phyloP scores from a whole-genome alignment of 2,329 filamentous ascomycete species.

The Colletotrichum camelliae region DNA sequence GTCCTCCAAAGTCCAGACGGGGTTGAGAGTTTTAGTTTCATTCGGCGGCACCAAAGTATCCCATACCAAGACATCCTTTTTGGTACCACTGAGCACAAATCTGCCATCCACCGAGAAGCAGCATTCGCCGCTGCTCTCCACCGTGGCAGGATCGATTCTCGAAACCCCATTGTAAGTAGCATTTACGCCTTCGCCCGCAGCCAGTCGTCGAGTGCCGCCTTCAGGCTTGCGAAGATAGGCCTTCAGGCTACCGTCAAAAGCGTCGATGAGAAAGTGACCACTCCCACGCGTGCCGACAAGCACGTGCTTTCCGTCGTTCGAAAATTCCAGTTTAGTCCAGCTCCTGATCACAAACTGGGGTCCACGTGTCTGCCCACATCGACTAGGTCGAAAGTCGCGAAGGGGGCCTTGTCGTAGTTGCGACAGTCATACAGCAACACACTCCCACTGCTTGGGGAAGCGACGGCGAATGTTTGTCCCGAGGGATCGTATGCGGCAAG shows the following conservation, averaged over 20 bases:
- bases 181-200: slow-evolving; percentile 53
- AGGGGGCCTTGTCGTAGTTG: slow-evolving; percentile 91
- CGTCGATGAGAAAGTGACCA: slow-evolving; percentile 92
- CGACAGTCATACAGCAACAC: slow-evolving; percentile 91
- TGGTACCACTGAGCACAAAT: slow-evolving; percentile 82
- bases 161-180: slow-evolving; percentile 43
- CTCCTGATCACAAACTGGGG: slow-evolving; percentile 65
- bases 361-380: slow-evolving; percentile 56
- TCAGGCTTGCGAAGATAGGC: slow-evolving; percentile 70
- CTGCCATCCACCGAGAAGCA: slow-evolving; percentile 90
- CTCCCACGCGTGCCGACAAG: slow-evolving; percentile 83
- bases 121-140: slow-evolving; percentile 75
- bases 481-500: slow-evolving; percentile 92
- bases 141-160: slow-evolving; percentile 44
- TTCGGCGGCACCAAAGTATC: slow-evolving; percentile 69
- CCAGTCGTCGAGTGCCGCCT: slow-evolving; percentile 58
- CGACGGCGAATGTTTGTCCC: slow-evolving; percentile 89
- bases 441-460: slow-evolving; percentile 77
- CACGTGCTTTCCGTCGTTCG: slow-evolving; percentile 90
- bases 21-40: slow-evolving; percentile 65
- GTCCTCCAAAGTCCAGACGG: slow-evolving; percentile 68
- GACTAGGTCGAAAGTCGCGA: slow-evolving; percentile 82
- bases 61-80: slow-evolving; percentile 83
- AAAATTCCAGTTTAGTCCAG: slow-evolving; percentile 95
- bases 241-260: slow-evolving; percentile 82